phyloP scores from a whole-genome alignment of 2,329 filamentous ascomycete genomes.

The Dactylellina haptotyla region DNA sequence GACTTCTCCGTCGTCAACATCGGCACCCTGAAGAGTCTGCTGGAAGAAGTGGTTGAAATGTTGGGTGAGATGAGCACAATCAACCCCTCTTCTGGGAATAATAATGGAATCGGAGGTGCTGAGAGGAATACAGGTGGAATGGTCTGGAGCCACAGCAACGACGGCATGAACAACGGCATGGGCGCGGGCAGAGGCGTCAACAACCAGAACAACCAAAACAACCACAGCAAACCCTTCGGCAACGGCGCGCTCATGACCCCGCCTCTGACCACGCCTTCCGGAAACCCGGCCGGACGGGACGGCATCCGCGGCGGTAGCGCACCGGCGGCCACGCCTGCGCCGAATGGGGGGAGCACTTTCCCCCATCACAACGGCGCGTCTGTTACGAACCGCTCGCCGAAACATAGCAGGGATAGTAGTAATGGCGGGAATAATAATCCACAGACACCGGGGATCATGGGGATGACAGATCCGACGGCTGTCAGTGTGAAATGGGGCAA shows the following conservation, averaged over 20 bases:
- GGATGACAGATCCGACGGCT: conserved; percentile 42
- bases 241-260: conserved; percentile 50
- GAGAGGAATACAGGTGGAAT: conserved; percentile 19
- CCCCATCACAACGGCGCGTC: conserved; percentile 29
- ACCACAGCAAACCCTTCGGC: conserved; percentile 42
- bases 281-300: conserved; percentile 15
- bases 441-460: conserved; percentile 35
- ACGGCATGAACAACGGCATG: conserved; percentile 39
- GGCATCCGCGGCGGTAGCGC: conserved; percentile 41
- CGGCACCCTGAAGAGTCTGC: conserved; percentile 38
- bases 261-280: conserved; percentile 36
- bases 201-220: too few species aligned
- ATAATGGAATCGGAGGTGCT: neutral
- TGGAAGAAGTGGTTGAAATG: conserved; percentile 51
- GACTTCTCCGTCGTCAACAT: conserved; percentile 52
- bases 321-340: conserved; percentile 39
- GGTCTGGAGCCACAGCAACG: conserved; percentile 24
- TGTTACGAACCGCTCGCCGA: conserved; percentile 18
- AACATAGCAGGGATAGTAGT: conserved; percentile 11
- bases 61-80: conserved; percentile 36
- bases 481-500: conserved; percentile 51
- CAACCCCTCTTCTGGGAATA: neutral
- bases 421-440: conserved; percentile 10
- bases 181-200: conserved; percentile 5
- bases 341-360: conserved; percentile 12